These are phyloP conservation scores for Trichosporon sp. DNA, from an alignment of 1,284 basidiomycete genomes.

Conservation along the genomic window DNA sequence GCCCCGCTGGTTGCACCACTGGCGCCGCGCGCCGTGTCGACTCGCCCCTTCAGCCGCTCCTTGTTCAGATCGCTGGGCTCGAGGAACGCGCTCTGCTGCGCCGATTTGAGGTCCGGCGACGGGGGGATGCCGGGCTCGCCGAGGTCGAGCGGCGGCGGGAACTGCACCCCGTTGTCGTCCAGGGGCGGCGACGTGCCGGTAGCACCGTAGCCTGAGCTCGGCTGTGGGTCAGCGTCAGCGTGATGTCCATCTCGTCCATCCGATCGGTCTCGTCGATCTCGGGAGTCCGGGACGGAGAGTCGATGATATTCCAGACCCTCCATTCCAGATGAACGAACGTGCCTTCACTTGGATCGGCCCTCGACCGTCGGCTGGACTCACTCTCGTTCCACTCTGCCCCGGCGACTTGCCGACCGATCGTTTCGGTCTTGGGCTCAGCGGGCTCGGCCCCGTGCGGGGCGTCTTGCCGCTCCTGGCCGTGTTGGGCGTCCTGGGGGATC, in stretches of 20 bases:
- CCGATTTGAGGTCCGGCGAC: background rate
- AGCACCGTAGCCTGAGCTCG: conserved; percentile 40
- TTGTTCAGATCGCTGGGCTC: background rate
- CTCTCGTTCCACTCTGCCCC: background rate
- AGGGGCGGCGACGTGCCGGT: conserved; percentile 31
- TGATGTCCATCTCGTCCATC: background rate
- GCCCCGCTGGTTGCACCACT: no score
- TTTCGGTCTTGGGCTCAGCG: background rate
- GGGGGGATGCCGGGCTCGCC: conserved; percentile 36
- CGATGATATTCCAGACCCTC: background rate
- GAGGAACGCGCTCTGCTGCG: background rate
- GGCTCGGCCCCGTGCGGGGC: background rate
- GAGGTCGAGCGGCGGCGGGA: conserved; percentile 50
- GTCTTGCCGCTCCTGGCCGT: background rate
- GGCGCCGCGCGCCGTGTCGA: background rate
- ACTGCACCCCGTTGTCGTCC: background rate
- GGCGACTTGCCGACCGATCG: background rate
- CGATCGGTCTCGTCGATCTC: no score
- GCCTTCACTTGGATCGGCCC: no score
- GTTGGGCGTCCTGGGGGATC: background rate
- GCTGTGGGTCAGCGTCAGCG: conserved; percentile 26
- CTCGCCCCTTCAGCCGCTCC: conserved; percentile 7
- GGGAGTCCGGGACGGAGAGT: background rate
- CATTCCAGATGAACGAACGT: no score
- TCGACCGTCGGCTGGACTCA: background rate